phyloP scores from a whole-genome alignment of 1,284 basidiomycete genomes.

The Moesziomyces parantarcticus region DNA sequence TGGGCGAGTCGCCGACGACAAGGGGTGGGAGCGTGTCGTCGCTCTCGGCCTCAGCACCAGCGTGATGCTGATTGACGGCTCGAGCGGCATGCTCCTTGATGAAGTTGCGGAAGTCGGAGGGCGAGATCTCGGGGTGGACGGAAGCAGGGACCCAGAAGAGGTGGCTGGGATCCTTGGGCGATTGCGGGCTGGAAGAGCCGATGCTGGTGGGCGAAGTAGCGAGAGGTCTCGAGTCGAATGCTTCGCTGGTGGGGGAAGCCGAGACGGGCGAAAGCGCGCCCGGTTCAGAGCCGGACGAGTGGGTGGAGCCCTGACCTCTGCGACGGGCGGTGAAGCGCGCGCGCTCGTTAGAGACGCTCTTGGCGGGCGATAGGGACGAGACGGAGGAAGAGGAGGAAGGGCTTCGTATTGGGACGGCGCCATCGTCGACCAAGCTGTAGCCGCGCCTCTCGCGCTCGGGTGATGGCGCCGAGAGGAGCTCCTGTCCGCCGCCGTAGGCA shows the following conservation, averaged over 20 bases:
- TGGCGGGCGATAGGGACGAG: slow-evolving; percentile 11
- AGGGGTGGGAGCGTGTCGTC: slow-evolving; percentile 27
- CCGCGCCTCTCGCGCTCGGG: slow-evolving; percentile 43
- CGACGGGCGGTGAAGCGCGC: slow-evolving; percentile 57
- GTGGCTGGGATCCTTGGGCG: slow-evolving; percentile 68
- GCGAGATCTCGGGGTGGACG: slow-evolving; percentile 95
- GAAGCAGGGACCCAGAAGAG: slow-evolving; percentile 98
- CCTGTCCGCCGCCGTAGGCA: slow-evolving; percentile 47
- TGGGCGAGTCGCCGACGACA: slow-evolving; percentile 35
- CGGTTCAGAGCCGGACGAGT: slow-evolving; percentile 22
- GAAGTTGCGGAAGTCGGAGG: slow-evolving; percentile 92
- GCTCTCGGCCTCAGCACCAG: slow-evolving; percentile 5
- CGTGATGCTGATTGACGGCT: slow-evolving; percentile 59
- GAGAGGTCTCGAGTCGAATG: slow-evolving; percentile 17
- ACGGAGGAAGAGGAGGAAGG: slow-evolving; percentile 34
- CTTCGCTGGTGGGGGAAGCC: slow-evolving; percentile 18
- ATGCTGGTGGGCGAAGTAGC: slow-evolving; percentile 26
- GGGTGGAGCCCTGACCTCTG: slow-evolving; percentile 38
- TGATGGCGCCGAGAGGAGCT: slow-evolving; percentile 38
- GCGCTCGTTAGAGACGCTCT: slow-evolving; percentile 26
- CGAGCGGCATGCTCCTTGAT: slow-evolving; percentile 85
- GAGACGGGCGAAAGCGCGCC: slow-evolving; percentile 11
- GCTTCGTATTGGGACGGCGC: slow-evolving; percentile 32
- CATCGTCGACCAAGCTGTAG: slow-evolving; percentile 53
- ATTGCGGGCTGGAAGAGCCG: slow-evolving; percentile 19